Base-by-base conservation (phyloP, 129 eudicot species). In the Centella asiatica region DNA sequence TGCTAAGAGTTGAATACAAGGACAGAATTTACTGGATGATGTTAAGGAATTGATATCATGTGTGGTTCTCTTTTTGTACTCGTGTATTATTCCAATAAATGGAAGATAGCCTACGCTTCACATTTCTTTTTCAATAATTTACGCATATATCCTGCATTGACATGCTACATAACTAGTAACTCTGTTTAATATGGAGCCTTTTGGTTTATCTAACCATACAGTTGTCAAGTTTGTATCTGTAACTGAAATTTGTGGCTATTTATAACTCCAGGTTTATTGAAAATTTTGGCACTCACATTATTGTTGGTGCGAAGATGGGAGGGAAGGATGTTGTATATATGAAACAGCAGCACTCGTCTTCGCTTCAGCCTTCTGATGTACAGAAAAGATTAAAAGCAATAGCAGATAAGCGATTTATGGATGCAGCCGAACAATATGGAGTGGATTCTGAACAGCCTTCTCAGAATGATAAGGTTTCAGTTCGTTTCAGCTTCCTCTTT, bases 241-340 rank as follows among this genome's bases (percentile, higher is more conserved):
- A 33, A 27, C 20, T 19, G 42, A 51, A 45, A 8, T 44, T 67
- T 28, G 14, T 68, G 50, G 37, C 66, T 42, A 36, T 46, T 53
- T 23, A 49, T 64, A 13, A 49, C 65, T 47, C 17, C 72, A 92
- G 99, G 83, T 92, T 92, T 65, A 87, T 92, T 74, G 87, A 85
- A 67, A 87, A 76, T 22, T 92, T 78, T 87, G 99, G 99, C 44
- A 92, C 99, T 46, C 99, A 87, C 74, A 65, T 90, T 65, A 80
- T 92, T 66, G 96, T 87, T 62, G 99, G 99, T 71, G 75, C 87
- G 26, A 87, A 87, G 86, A 92, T 92, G 99, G 99, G 99, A 24
- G 99, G 99, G 50, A 92, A 92, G 69, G 99, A 92, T 77, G 99
- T 92, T 52, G 78, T 92, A 54, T 92, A 77, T 64, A 63, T 80